Base-by-base conservation (phyloP, 1,284 basidiomycete species). In the Kalmanozyma brasiliensis region DNA sequence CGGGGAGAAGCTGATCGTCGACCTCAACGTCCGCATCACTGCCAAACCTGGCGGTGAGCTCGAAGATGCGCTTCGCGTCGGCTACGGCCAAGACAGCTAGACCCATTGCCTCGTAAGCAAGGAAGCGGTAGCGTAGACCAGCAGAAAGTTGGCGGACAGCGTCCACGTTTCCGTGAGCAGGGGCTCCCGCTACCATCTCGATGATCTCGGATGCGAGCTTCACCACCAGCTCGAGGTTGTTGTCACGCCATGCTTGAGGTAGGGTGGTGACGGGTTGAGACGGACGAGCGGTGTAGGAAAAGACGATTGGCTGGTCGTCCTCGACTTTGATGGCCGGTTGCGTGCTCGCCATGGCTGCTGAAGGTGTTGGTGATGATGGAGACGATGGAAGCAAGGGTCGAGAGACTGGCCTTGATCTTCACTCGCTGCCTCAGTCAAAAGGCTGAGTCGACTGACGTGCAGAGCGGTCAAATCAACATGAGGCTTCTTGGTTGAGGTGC, bases 1-100 rank as follows among this genome's bases (percentile, higher is more conserved):
- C 19, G 42, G 38, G 38, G 3, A 49, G 48, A 1, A 44, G 22
- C 3, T 43, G 26, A 7, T 47, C 30, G 19, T 35, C 45, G 8
- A 41, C 44, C 8, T 47, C 45, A 32, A 47, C 52, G n/a, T 55
- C 37, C 5, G 36, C 52, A 8, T 48, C 52, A 14, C 33, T n/a
- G 3, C 35, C 52, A n/a, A 42, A 55, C 19, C 26, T 32, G 16
- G 36, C 32, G 0, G 36, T 16, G 23, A 55, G 55, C 20, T 38
- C 41, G 20, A 34, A 23, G 17, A 43, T 22, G 11, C 55, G 47
- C 8, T 34, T 49, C 13, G 47, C 35, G 23, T 57, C 55, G 6
- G 42, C 41, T 2, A 45, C 19, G 3, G 47, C 47, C 29, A 57
- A n/a, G 0, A 22, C n/a, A n/a, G 24, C 35, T n/a, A 49, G 55